phyloP scores from a whole-genome alignment of 2,329 filamentous ascomycete species.

The Penicillium polonicum region DNA sequence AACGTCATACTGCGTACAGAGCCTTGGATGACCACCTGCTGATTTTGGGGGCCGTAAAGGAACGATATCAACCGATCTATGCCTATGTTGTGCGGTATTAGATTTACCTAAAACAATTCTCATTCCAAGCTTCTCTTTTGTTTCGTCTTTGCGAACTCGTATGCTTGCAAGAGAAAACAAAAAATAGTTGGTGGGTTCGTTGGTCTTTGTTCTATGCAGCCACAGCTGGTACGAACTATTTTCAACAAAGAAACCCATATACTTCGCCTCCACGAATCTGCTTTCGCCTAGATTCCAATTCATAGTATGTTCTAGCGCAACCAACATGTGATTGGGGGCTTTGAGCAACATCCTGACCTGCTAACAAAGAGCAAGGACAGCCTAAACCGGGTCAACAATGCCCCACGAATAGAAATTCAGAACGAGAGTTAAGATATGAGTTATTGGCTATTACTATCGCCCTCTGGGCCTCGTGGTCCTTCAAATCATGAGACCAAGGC shows the following conservation, averaged over 20 bases:
- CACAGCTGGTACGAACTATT: not conserved
- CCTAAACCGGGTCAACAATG: conserved; percentile 1
- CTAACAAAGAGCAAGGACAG: not conserved
- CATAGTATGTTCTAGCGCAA: not conserved
- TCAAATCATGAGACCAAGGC: not conserved
- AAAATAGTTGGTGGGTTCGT: not conserved
- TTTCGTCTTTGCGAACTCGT: not conserved
- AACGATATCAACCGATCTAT: not conserved
- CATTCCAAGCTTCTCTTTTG: not conserved
- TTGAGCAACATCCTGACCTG: not conserved
- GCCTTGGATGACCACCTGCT: conserved; percentile 1
- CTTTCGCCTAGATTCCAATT: not conserved
- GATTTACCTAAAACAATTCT: not conserved
- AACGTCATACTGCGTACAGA: not conserved
- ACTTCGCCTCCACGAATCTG: not conserved
- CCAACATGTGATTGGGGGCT: not conserved
- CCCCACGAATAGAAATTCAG: not conserved
- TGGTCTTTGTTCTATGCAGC: conserved; percentile 3
- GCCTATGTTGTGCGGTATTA: not conserved
- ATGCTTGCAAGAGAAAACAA: not conserved
- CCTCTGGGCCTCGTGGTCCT: not conserved
- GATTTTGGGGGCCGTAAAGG: conserved; percentile 4
- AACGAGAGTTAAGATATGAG: conserved; percentile 3
- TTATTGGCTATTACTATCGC: conserved; percentile 2
- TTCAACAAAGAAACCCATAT: conserved; percentile 1